Conservation (phyloP, 306 rosid species). For the Glycine tomentella region DNA sequence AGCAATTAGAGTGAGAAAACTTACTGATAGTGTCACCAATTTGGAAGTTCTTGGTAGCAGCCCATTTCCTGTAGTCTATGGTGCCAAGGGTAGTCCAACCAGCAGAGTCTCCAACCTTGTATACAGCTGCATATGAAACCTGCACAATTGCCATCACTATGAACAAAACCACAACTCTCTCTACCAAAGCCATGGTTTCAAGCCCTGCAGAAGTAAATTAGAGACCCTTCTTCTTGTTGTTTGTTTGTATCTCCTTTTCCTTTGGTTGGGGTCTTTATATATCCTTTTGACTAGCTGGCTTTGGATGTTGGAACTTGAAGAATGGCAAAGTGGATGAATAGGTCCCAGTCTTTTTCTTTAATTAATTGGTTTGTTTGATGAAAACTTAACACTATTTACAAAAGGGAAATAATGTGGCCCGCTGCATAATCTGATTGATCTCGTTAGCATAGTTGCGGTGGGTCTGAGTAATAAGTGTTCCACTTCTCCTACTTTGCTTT, state of each 20-base stretch:
- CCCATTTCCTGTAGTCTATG: constrained; percentile 77
- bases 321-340: constrained; percentile 36
- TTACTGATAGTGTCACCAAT: constrained; percentile 83
- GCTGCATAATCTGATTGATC: background rate
- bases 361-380: constrained; percentile 18
- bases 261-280: constrained; percentile 51
- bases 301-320: constrained; percentile 47
- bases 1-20: constrained; percentile 40
- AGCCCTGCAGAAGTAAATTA: constrained; percentile 4
- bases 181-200: constrained; percentile 59
- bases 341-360: constrained; percentile 39
- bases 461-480: constrained; percentile 35
- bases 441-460: constrained; percentile 26
- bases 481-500: constrained; percentile 29
- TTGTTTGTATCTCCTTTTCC: background rate
- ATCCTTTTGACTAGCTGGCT: constrained; percentile 49
- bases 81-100: constrained; percentile 84
- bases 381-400: background rate
- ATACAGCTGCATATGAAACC: constrained; percentile 61
- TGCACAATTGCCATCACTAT: constrained; percentile 41
- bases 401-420: constrained; percentile 35
- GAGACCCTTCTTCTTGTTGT: background rate
- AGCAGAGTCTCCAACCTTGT: constrained; percentile 85
- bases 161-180: constrained; percentile 46
- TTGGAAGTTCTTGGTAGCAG: constrained; percentile 72